Evolutionary conservation across 2,329 filamentous ascomycete species (phyloP).

Genomic region (Alternaria ventricosa): DNA sequence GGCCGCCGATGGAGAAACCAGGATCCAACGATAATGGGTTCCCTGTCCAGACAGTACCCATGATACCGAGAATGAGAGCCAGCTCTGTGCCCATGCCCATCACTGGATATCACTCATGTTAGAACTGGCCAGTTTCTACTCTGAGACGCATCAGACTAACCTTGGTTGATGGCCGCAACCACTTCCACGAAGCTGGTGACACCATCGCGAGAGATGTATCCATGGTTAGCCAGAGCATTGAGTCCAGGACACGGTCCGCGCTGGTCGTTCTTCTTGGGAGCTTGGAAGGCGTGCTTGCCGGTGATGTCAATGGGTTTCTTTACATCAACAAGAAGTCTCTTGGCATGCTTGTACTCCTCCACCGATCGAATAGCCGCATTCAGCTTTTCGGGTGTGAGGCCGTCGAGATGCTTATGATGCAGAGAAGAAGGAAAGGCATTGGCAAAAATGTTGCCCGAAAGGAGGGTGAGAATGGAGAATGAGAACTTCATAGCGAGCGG

Average conservation of each 20-base stretch:
- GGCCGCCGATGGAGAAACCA: conserved; percentile 59
- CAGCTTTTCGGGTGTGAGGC: conserved; percentile 17
- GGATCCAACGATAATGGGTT: conserved; percentile 59
- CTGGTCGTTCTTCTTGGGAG: conserved; percentile 49
- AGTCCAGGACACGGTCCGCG: conserved; percentile 52
- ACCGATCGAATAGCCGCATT: conserved; percentile 16
- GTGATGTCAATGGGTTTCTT: conserved; percentile 38
- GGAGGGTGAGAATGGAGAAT: conserved; percentile 15
- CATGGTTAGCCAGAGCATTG: conserved; percentile 52
- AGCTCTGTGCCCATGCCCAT: conserved; percentile 55
- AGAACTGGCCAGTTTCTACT: neutral
- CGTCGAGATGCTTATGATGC: conserved; percentile 3
- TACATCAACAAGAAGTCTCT: conserved; percentile 18
- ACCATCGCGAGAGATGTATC: conserved; percentile 36
- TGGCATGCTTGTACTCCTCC: conserved; percentile 17
- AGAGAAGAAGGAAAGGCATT: conserved; percentile 24
- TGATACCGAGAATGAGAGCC: conserved; percentile 49
- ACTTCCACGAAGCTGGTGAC: conserved; percentile 52
- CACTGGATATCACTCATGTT: conserved; percentile 34
- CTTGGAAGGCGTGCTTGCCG: conserved; percentile 36
- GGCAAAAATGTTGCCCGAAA: conserved; percentile 4
- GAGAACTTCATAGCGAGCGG: conserved; percentile 23
- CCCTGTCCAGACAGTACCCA: conserved; percentile 58
- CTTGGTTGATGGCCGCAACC: conserved; percentile 51
- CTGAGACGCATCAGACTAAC: conserved; percentile 30